Conservation (phyloP, 108 stramenopile genomes). For the Skeletonema menzelii region DNA sequence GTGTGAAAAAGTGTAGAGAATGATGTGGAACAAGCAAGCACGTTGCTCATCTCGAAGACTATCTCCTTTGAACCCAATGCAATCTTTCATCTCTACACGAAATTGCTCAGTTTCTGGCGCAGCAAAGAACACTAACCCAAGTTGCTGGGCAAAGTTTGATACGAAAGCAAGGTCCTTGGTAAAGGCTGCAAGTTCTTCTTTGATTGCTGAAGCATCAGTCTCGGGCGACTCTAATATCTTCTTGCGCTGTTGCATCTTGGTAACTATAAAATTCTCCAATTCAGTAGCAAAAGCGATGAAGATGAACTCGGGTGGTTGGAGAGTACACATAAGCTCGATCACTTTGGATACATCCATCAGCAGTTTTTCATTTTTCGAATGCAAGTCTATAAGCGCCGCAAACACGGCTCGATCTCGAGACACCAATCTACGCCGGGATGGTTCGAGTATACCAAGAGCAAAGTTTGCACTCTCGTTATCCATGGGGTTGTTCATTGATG, state of each 20-base stretch:
- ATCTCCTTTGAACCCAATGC: conserved; percentile 52
- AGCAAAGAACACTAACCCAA: conserved; percentile 75
- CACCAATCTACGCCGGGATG: conserved; percentile 38
- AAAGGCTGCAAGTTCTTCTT: conserved; percentile 38
- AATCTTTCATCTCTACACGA: conserved; percentile 65
- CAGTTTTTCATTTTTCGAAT: conserved; percentile 64
- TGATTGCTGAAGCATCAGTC: conserved; percentile 24
- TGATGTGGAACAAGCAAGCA: conserved; percentile 72
- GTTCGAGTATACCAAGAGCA: conserved; percentile 71
- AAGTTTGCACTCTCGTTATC: conserved; percentile 59
- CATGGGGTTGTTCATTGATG: conserved; percentile 53
- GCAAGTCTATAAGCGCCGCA: conserved; percentile 71
- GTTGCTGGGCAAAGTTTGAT: conserved; percentile 79
- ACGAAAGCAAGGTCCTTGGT: conserved; percentile 77
- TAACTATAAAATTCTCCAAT: conserved; percentile 62
- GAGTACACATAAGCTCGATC: conserved; percentile 75
- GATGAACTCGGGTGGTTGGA: conserved; percentile 88
- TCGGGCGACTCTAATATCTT: conserved; percentile 18
- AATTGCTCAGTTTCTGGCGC: conserved; percentile 65
- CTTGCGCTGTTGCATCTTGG: conserved; percentile 22
- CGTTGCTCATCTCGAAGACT: conserved; percentile 56
- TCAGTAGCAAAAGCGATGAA: conserved; percentile 83
- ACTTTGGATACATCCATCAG: conserved; percentile 73
- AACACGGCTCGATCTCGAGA: conserved; percentile 85
- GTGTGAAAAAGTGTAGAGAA: conserved; percentile 79